A percentile compares a stretch with the other conserved stretches of the same genome.
phyloP scores from a whole-genome alignment of 2,329 filamentous ascomycete genomes.

The Colletotrichum limetticola region DNA sequence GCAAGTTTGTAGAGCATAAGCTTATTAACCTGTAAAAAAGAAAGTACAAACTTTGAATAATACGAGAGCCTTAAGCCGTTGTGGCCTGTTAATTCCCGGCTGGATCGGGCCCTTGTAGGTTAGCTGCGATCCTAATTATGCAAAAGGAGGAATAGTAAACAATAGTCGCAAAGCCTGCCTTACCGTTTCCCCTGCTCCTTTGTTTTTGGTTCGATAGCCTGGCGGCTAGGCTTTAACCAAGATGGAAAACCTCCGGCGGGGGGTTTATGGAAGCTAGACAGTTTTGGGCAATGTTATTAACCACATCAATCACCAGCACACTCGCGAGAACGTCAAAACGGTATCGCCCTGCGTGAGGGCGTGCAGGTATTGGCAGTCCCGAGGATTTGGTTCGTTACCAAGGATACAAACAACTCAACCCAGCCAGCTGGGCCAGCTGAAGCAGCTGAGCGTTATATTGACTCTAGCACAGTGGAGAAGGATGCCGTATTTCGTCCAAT shows the following conservation, averaged over 20 bases:
- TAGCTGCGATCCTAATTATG: not conserved
- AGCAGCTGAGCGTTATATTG: not conserved
- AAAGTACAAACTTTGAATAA: not conserved
- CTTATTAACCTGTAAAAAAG: not conserved
- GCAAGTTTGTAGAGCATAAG: conserved; percentile 5
- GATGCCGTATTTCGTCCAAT: not conserved
- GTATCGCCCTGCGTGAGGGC: not conserved
- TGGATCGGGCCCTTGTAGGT: not conserved
- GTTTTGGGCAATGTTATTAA: not conserved
- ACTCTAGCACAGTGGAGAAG: not conserved
- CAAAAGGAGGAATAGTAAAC: not conserved
- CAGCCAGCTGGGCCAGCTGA: not conserved
- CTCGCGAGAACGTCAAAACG: not conserved
- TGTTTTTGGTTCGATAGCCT: not conserved
- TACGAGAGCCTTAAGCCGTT: not conserved
- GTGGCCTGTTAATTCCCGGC: not conserved
- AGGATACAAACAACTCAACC: not conserved
- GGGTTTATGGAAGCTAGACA: not conserved
- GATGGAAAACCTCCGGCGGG: not conserved
- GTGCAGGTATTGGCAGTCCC: not conserved
- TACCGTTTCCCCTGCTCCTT: not conserved
- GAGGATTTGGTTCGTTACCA: not conserved
- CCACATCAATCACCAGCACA: not conserved
- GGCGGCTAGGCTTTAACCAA: not conserved
- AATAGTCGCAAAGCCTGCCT: not conserved